Conservation (phyloP, 805 yeast genomes). For the Dipodascopsis uninucleata region DNA sequence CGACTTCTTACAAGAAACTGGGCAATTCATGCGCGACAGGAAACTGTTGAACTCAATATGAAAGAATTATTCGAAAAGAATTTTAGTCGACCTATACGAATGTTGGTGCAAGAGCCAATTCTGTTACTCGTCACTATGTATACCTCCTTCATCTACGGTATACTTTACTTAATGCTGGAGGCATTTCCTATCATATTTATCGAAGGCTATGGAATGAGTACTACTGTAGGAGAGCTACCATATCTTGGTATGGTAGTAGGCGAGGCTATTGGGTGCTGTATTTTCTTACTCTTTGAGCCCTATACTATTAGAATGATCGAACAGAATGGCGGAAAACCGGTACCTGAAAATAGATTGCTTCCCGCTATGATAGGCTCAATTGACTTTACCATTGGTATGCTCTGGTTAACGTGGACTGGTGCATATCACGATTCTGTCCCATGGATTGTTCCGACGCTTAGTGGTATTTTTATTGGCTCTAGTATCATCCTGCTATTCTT, state of each 20-base stretch:
- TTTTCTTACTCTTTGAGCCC: conserved; percentile 54
- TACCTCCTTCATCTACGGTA: conserved; percentile 77
- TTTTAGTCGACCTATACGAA: conserved; percentile 60
- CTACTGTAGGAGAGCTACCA: conserved; percentile 71
- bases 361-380: conserved; percentile 72
- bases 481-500: conserved; percentile 63
- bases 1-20: conserved; percentile 72
- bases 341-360: conserved; percentile 77
- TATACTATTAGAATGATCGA: conserved; percentile 47
- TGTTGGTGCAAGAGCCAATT: conserved; percentile 71
- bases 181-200: conserved; percentile 73
- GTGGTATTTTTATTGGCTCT: conserved; percentile 56
- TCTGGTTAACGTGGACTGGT: conserved; percentile 90
- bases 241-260: conserved; percentile 75
- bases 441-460: conserved; percentile 67
- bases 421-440: conserved; percentile 64
- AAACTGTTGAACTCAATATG: conserved; percentile 53
- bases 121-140: conserved; percentile 63
- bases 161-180: conserved; percentile 66
- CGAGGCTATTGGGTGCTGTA: conserved; percentile 52
- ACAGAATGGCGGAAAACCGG: conserved; percentile 54
- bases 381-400: conserved; percentile 69
- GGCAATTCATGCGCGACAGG: conserved; percentile 79
- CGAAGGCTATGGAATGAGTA: conserved; percentile 53
- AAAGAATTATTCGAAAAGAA: conserved; percentile 61